These are phyloP conservation scores for Microcyclospora pomicola DNA, from an alignment of 2,329 filamentous ascomycete species.

Conservation along the genomic window DNA sequence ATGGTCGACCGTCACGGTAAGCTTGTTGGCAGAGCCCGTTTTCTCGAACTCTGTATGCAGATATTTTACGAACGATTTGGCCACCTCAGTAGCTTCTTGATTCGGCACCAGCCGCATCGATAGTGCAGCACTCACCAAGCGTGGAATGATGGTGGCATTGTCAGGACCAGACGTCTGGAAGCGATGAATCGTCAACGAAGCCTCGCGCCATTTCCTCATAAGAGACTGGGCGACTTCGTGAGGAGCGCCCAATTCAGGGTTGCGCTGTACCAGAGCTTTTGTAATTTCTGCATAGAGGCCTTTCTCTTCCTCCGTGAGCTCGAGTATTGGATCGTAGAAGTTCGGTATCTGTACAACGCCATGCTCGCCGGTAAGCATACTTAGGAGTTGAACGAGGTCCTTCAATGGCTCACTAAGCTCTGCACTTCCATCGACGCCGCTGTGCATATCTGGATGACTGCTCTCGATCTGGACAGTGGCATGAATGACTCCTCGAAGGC, in stretches of 20 bases:
- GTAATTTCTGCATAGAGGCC: constrained; percentile 75
- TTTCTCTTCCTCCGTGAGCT: constrained; percentile 61
- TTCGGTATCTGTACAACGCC: constrained; percentile 74
- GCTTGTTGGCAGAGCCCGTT: constrained; percentile 65
- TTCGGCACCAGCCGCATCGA: constrained; percentile 88
- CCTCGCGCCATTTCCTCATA: constrained; percentile 90
- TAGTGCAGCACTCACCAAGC: constrained; percentile 73
- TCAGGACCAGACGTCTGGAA: constrained; percentile 82
- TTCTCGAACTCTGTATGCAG: constrained; percentile 56
- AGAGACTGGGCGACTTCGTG: constrained; percentile 67
- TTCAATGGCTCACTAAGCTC: constrained; percentile 84
- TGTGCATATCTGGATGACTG: constrained; percentile 76
- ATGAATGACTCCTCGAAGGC: constrained; percentile 82
- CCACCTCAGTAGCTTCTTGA: constrained; percentile 71
- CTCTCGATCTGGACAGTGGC: constrained; percentile 82
- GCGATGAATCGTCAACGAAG: constrained; percentile 83
- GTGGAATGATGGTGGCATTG: constrained; percentile 82
- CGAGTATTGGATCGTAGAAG: constrained; percentile 76
- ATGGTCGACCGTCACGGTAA: constrained; percentile 77
- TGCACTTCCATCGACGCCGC: constrained; percentile 88
- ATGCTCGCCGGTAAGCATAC: constrained; percentile 64
- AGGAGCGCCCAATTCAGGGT: constrained; percentile 49
- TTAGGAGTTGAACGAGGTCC: constrained; percentile 71
- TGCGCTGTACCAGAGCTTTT: constrained; percentile 57
- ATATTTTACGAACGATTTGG: constrained; percentile 51